These are phyloP conservation scores for Amphichorda felina DNA, from an alignment of 2,329 filamentous ascomycete genomes.

Conservation along the genomic window DNA sequence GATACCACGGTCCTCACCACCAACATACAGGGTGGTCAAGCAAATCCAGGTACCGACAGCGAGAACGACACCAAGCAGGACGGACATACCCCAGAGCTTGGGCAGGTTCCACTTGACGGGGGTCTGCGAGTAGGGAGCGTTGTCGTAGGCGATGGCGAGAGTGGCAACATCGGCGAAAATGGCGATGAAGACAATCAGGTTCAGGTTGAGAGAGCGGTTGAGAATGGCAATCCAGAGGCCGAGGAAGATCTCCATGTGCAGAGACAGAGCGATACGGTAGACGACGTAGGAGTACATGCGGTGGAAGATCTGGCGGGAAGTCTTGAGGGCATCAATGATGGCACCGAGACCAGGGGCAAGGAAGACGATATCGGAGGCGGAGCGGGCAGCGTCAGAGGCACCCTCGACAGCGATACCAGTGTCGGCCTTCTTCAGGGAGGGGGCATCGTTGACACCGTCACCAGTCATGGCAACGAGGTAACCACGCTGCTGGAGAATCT, in stretches of 20 bases:
- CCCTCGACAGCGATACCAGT: slow-evolving; percentile 92
- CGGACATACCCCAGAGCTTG: slow-evolving; percentile 87
- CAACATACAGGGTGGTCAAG: slow-evolving; percentile 70
- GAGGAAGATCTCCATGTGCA: slow-evolving; percentile 85
- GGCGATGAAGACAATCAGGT: slow-evolving; percentile 85
- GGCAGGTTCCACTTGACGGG: slow-evolving; percentile 94
- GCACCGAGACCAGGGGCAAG: slow-evolving; percentile 82
- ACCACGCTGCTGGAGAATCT: slow-evolving; percentile 86
- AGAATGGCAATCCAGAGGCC: slow-evolving; percentile 86
- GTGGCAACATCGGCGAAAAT: slow-evolving; percentile 92
- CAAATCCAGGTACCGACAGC: slow-evolving; percentile 82
- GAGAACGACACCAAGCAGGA: slow-evolving; percentile 70
- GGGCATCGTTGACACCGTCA: slow-evolving; percentile 90
- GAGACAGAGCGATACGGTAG: slow-evolving; percentile 85
- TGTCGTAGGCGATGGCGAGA: slow-evolving; percentile 86
- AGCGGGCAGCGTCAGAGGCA: slow-evolving; percentile 81
- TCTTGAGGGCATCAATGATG: slow-evolving; percentile 88
- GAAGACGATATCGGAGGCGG: slow-evolving; percentile 89
- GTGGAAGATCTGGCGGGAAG: slow-evolving; percentile 89
- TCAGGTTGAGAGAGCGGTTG: slow-evolving; percentile 73
- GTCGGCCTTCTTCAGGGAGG: slow-evolving; percentile 89
- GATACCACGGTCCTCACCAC: slow-evolving; percentile 64
- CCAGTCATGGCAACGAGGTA: slow-evolving; percentile 94
- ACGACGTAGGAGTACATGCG: slow-evolving; percentile 95
- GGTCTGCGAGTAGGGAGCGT: slow-evolving; percentile 72